These are phyloP conservation scores for Cyathus striatus DNA, from an alignment of 768 basidiomycete genomes.

Conservation along the genomic window DNA sequence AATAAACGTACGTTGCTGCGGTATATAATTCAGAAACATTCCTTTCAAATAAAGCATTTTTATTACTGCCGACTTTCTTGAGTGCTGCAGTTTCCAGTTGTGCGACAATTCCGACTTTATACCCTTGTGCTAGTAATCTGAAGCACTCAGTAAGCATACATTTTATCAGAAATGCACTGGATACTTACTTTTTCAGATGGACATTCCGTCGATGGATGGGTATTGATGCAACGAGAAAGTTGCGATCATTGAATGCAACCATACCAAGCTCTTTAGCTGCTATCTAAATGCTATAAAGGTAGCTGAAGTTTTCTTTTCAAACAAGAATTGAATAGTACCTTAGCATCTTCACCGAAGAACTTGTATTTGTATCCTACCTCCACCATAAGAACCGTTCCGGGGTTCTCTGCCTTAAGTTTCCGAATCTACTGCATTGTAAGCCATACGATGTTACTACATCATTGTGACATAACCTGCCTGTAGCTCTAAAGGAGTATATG, in stretches of 20 bases:
- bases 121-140: constrained; percentile 68
- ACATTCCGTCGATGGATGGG: constrained; percentile 64
- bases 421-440: constrained; percentile 35
- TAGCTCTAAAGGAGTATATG: constrained; percentile 74
- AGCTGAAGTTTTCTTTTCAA: neutral
- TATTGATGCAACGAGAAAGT: constrained; percentile 72
- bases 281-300: constrained; percentile 32
- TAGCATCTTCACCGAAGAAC: constrained; percentile 83
- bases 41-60: constrained; percentile 68
- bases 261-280: constrained; percentile 78
- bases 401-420: constrained; percentile 62
- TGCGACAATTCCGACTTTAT: constrained; percentile 79
- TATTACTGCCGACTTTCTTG: constrained; percentile 77
- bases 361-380: constrained; percentile 83
- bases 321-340: constrained; percentile 29
- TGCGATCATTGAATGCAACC: constrained; percentile 64
- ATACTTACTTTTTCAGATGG: constrained; percentile 69
- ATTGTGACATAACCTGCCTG: constrained; percentile 52
- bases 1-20: constrained; percentile 70
- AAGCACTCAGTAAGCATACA: constrained; percentile 1
- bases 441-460: too few species aligned
- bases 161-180: neutral
- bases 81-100: constrained; percentile 87
- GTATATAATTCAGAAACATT: constrained; percentile 79
- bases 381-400: constrained; percentile 67